These are phyloP conservation scores for Pilasporangium apinafurcum DNA, from an alignment of 352 stramenopile genomes.

Conservation along the genomic window DNA sequence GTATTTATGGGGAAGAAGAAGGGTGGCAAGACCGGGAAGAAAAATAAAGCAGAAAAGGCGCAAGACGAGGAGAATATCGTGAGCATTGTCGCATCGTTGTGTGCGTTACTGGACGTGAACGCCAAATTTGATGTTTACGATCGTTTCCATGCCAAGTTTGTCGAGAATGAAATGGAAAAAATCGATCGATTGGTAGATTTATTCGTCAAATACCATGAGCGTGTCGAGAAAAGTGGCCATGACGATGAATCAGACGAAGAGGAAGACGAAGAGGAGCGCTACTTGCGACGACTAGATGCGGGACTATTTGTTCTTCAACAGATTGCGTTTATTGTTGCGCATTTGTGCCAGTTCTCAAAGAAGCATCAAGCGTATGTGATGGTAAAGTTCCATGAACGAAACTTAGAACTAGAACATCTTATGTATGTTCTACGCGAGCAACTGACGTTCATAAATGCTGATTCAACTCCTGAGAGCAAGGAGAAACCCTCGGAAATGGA, in stretches of 20 bases:
- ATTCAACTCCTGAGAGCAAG: neutral
- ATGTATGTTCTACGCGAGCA: slow-evolving; percentile 47
- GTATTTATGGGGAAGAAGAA: slow-evolving; percentile 68
- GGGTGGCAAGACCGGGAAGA: slow-evolving; percentile 15
- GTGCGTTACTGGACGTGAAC: slow-evolving; percentile 32
- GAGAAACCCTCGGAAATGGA: neutral
- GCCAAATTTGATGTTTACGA: slow-evolving; percentile 49
- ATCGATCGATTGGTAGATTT: slow-evolving; percentile 72
- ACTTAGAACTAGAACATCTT: slow-evolving; percentile 40
- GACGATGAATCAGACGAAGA: slow-evolving; percentile 17
- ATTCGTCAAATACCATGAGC: slow-evolving; percentile 65
- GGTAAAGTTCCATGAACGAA: slow-evolving; percentile 74
- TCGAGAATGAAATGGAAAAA: slow-evolving; percentile 81
- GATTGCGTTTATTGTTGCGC: slow-evolving; percentile 49
- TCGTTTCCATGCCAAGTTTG: slow-evolving; percentile 76
- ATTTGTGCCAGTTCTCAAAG: slow-evolving; percentile 54
- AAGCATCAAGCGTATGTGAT: slow-evolving; percentile 65
- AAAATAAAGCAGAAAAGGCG: slow-evolving; percentile 11
- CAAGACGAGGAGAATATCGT: slow-evolving; percentile 64
- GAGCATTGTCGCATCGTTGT: slow-evolving; percentile 65
- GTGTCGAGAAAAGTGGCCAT: slow-evolving; percentile 27
- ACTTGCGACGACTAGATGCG: slow-evolving; percentile 58
- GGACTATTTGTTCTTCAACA: slow-evolving; percentile 79
- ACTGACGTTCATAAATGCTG: slow-evolving; percentile 5
- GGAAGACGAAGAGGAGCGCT: slow-evolving; percentile 45